These are phyloP conservation scores for Colletotrichum agaves DNA, from an alignment of 2,329 filamentous ascomycete species.

Conservation along the genomic window DNA sequence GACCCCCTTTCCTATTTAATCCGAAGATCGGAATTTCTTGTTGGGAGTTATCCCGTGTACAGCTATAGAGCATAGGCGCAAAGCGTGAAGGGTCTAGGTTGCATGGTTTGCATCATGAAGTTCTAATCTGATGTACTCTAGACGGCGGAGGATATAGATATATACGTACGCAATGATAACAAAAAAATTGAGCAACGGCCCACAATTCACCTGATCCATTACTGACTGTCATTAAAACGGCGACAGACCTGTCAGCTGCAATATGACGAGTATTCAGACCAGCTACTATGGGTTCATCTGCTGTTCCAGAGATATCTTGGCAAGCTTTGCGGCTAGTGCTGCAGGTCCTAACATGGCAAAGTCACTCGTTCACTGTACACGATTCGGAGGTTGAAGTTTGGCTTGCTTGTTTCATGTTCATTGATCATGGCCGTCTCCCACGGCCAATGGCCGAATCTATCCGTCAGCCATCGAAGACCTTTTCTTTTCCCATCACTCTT, in stretches of 20 bases:
- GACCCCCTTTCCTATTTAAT: conserved; percentile 6
- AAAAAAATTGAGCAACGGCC: not conserved
- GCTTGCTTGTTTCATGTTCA: conserved; percentile 35
- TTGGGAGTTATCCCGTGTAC: conserved; percentile 42
- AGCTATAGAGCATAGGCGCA: conserved; percentile 51
- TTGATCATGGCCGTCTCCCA: conserved; percentile 36
- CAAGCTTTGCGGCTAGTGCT: too few relatives aligned
- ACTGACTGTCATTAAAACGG: too few relatives aligned
- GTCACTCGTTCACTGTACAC: not conserved
- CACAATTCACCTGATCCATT: too few relatives aligned
- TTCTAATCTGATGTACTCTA: conserved; percentile 56
- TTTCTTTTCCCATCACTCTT: conserved; percentile 19
- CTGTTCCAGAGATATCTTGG: too few relatives aligned
- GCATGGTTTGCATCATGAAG: conserved; percentile 50
- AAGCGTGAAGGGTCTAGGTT: conserved; percentile 47
- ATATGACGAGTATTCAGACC: too few relatives aligned
- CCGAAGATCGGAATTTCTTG: conserved; percentile 16
- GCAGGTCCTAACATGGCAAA: not conserved
- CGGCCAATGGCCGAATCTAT: conserved; percentile 34
- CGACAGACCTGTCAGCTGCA: too few relatives aligned
- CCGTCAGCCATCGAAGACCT: conserved; percentile 34
- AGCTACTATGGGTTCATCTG: too few relatives aligned
- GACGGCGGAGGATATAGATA: conserved; percentile 55
- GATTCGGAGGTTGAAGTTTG: conserved; percentile 14
- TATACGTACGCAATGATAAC: conserved; percentile 50